Evolutionary conservation across 495 filamentous ascomycete genomes (phyloP), one percentile per base, ranked within the genome.

Genomic region (Opeltia flavorubescens): DNA sequence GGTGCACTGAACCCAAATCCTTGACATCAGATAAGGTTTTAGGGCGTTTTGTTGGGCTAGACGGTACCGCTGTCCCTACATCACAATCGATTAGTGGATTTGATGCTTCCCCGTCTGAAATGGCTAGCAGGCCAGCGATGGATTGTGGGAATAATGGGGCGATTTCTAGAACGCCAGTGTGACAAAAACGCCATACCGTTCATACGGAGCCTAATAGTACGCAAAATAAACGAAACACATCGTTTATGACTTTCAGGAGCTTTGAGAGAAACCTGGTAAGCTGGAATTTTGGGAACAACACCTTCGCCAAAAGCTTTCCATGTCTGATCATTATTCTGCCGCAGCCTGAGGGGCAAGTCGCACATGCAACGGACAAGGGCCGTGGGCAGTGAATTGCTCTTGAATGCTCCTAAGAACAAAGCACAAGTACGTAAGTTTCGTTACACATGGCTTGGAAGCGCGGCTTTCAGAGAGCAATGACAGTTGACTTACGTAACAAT

Each of bases 321-420:
- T 24, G 52, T 67, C 11, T 67, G 65, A 8, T 77, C 70, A 53
- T 85, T 70, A 33, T 83, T 62, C 50, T 81, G 68, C 20, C 78
- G 73, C 8, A 65, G 56, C 30, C 66, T 70, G 25, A 75, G 71
- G 18, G 77, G 77, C 27, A 73, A 71, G 57, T 93, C 87, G 66
- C 83, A 89, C 69, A 93, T 94, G 53, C 80, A 86, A 43, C 85
- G 80, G 28, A 89, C 86, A 39, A 93, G 72, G 35, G 87, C 65
- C 48, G 78, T 78, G 6, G 87, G 86, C 20, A 91, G 62, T 18
- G 70, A 66, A 13, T 78, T 74, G 49, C 77, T 78, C 44, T 70
- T 67, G 50, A 91, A 69, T 8, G 74, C 78, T 62, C 81, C 87
- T 94, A 57, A 55, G 51, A 12, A 21, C 27, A 46, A 33, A 55